These are phyloP conservation scores for Hypoxylon perforatum DNA, from an alignment of 495 filamentous ascomycete species.

Conservation along the genomic window DNA sequence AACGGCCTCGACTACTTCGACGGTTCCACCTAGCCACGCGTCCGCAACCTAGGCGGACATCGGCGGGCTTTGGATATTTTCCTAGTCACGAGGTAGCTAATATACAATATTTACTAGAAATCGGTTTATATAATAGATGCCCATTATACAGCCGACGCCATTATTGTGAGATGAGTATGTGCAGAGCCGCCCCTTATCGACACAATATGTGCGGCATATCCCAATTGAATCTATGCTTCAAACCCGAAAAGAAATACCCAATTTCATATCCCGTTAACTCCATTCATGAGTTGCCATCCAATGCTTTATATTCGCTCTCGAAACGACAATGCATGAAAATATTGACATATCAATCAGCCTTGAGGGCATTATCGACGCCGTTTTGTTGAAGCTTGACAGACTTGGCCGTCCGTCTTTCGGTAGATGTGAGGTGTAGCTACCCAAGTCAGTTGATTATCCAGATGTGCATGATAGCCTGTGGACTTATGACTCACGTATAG, in stretches of 20 bases:
- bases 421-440: background rate
- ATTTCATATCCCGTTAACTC: too few species aligned
- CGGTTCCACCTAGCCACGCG: background rate
- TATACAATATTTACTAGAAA: too few species aligned
- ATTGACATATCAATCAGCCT: background rate
- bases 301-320: too few species aligned
- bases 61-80: background rate
- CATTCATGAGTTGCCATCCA: too few species aligned
- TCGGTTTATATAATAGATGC: too few species aligned
- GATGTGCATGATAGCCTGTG: background rate
- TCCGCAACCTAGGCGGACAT: background rate
- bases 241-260: too few species aligned
- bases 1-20: constrained; percentile 19
- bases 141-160: too few species aligned
- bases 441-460: background rate
- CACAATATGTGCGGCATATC: too few species aligned
- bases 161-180: too few species aligned
- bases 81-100: background rate
- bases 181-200: too few species aligned
- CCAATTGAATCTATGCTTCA: too few species aligned
- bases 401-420: background rate
- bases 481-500: constrained; percentile 53
- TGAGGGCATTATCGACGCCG: background rate
- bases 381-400: background rate
- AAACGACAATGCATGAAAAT: too few species aligned